Percentiles rank a stretch among this genome's conserved stretches.
Conservation (phyloP, 2,329 filamentous ascomycete genomes). For the Colletotrichum cereale region DNA sequence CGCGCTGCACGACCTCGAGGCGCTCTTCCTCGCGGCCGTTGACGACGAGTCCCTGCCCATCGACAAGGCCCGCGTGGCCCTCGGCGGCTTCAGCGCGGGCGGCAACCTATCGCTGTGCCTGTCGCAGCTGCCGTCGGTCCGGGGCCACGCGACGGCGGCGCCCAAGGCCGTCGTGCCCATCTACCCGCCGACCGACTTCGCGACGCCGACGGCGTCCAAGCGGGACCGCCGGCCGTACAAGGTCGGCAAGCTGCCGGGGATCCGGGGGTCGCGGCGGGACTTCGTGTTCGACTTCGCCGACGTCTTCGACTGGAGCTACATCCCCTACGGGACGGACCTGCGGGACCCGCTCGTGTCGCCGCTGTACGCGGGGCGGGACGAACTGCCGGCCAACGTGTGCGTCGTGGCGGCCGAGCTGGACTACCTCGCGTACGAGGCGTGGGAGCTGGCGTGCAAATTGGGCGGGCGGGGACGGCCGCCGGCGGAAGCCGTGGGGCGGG, state of each 20-base stretch:
- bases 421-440: conserved; percentile 46
- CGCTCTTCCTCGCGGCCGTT: conserved; percentile 56
- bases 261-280: conserved; percentile 41
- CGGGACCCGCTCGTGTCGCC: conserved; percentile 52
- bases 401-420: conserved; percentile 55
- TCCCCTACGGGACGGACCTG: conserved; percentile 48
- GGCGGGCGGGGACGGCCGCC: conserved; percentile 38
- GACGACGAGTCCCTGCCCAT: conserved; percentile 59
- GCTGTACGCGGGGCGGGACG: conserved; percentile 46
- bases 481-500: conserved; percentile 30
- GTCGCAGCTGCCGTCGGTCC: conserved; percentile 54
- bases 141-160: conserved; percentile 40
- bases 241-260: conserved; percentile 34
- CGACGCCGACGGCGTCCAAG: conserved; percentile 44
- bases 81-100: conserved; percentile 65
- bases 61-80: conserved; percentile 54
- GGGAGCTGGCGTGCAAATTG: conserved; percentile 41
- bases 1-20: conserved; percentile 59
- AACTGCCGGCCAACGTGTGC: conserved; percentile 52
- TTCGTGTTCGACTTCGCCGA: conserved; percentile 42
- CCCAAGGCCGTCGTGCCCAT: conserved; percentile 55
- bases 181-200: conserved; percentile 56
- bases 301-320: conserved; percentile 52
- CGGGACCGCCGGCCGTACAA: conserved; percentile 46
- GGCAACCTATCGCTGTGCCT: conserved; percentile 61